Evolutionary conservation across 306 rosid species (phyloP), one percentile per base, ranked within the genome.

Genomic region (Senna siamea): DNA sequence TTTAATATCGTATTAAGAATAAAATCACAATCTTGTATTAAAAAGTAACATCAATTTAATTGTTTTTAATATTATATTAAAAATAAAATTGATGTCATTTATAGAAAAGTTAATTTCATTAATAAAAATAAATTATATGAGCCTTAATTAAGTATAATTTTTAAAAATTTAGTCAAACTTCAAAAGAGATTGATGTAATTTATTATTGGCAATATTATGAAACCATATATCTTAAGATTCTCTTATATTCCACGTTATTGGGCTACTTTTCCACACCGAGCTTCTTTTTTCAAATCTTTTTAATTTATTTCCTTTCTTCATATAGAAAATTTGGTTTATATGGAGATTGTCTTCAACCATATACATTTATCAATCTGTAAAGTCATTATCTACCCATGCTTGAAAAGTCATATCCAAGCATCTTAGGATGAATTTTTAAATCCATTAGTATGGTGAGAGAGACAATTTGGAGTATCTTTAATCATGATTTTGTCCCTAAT

Each of bases 401-500:
- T 32, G 48, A 46, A 22, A 51, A 37, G 66, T 23, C 66, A 9
- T 6, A 40, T 1, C 5, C 11, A 7, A 55, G 64, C 77, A 66
- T 40, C 68, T 12, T 54, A 48, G 23, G 18, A 17, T 57, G n/a
- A 6, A 14, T 50, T 35, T 9, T 20, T 10, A 20, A 32, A 77
- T 23, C 37, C 44, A 59, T 52, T 6, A 58, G 37, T n/a, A 46
- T 56, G 72, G 70, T 44, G 76, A 59, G 41, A 74, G 85, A 44
- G 79, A 74, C 89, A 75, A 66, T 78, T 55, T 76, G 74, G 69
- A 79, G 66, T 40, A 77, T 34, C 76, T 81, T 63, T 81, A 75
- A 76, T 83, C 76, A 85, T 83, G 70, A 78, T 61, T 54, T 57
- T 47, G 66, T 44, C 46, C 69, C 70, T 67, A 79, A 76, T 79